Percentiles rank a stretch among this genome's conserved stretches.
These are phyloP conservation scores for Verticillium longisporum DNA, from an alignment of 2,329 filamentous ascomycete species.

Conservation along the genomic window DNA sequence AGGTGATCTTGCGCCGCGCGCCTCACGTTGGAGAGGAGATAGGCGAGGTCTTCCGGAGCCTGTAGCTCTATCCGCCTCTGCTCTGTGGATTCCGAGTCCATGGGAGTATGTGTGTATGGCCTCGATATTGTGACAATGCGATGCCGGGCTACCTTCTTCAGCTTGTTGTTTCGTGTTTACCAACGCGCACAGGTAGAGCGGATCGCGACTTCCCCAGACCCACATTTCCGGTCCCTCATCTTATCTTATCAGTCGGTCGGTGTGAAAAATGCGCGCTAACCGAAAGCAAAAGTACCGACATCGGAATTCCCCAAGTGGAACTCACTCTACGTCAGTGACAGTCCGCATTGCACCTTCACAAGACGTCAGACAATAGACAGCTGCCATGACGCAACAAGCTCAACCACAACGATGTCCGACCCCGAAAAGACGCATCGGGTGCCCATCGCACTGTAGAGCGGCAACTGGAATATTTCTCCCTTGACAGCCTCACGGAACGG, in stretches of 20 bases:
- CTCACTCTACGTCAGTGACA: background rate
- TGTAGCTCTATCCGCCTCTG: conserved; percentile 71
- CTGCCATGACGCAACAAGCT: background rate
- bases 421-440: no score
- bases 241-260: background rate
- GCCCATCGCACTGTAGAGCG: no score
- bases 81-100: background rate
- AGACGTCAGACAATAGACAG: background rate
- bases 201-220: background rate
- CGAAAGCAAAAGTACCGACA: background rate
- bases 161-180: background rate
- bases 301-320: background rate
- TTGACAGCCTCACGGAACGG: background rate
- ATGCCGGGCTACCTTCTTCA: background rate
- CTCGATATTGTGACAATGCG: background rate
- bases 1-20: conserved; percentile 62
- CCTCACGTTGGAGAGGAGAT: conserved; percentile 63
- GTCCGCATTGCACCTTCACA: background rate
- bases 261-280: background rate
- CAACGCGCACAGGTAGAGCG: background rate
- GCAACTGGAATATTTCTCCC: background rate
- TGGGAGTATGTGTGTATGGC: background rate
- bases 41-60: conserved; percentile 64
- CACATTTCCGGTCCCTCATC: background rate
- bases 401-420: background rate